Evolutionary conservation across 371 early-diverging fungal genomes (phyloP).

Genomic region (Lichtheimia corymbifera): DNA sequence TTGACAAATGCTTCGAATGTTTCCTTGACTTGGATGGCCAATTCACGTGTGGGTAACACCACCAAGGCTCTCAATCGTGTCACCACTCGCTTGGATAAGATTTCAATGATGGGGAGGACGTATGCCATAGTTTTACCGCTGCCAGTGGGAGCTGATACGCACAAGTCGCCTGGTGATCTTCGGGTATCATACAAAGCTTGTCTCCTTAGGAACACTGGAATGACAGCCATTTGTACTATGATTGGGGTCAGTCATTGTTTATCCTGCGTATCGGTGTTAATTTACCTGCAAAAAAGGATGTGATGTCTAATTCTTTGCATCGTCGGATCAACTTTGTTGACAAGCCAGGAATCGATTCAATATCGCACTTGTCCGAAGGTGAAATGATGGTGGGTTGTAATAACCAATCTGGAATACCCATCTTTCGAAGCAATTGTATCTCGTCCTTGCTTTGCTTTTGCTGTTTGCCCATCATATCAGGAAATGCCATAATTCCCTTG

Average conservation of each 20-base stretch:
- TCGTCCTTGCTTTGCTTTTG: constrained; percentile 40
- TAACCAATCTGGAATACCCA: constrained; percentile 90
- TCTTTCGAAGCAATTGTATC: constrained; percentile 29
- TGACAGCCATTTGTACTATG: constrained; percentile 83
- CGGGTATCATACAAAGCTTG: constrained; percentile 56
- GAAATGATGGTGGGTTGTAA: constrained; percentile 76
- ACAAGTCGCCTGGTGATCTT: constrained; percentile 72
- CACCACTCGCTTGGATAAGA: constrained; percentile 70
- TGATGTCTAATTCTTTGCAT: constrained; percentile 64
- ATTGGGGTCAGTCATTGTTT: no score
- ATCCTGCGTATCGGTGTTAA: no score
- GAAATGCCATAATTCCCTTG: constrained; percentile 43
- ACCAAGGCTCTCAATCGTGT: constrained; percentile 83
- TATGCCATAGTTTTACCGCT: constrained; percentile 98
- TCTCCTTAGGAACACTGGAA: constrained; percentile 73
- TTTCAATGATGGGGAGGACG: constrained; percentile 90
- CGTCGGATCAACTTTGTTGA: constrained; percentile 61
- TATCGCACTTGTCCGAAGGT: constrained; percentile 51
- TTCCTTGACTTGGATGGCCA: constrained; percentile 84
- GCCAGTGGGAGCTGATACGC: constrained; percentile 95
- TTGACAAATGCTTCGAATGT: constrained; percentile 76
- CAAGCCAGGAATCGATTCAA: constrained; percentile 56
- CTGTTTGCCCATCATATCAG: constrained; percentile 30
- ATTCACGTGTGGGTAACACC: constrained; percentile 89
- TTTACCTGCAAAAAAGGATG: constrained; percentile 77